Evolutionary conservation across 2,329 filamentous ascomycete species (phyloP), one percentile per base, ranked within the genome.

Genomic region (Aschersonia sp.): DNA sequence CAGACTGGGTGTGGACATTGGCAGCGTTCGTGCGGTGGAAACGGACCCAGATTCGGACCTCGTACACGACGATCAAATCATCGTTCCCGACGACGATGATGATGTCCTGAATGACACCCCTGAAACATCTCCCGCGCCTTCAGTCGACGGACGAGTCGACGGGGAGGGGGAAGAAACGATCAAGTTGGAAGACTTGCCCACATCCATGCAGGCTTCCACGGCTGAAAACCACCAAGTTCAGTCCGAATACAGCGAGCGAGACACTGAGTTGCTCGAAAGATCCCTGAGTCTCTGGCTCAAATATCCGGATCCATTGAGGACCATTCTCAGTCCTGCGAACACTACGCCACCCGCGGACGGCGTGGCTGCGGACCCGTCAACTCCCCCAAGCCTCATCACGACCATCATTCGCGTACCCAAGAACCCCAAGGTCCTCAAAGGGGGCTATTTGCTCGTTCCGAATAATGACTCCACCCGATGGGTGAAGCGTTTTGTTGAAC

Each of bases 401-500:
- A 86, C 79, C 1, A 81, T 94, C 41, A 79, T 87, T 46, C 77
- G 81, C 41, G 77, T 92, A 7, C 76, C 82, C 47, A 95, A 94
- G 65, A 94, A 92, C 55, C 77, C 82, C 1, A 79, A 77, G 42
- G 74, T 92, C 1, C 73, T 94, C 55, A 95, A 94, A 66, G 82
- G 86, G 12, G 89, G 89, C 12, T 94, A 92, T 62, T 76, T 98
- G 12, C 73, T 97, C 42, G 85, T 86, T 3, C 88, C 88, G 0
- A 88, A 88, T 58, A 82, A 81, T 48, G 83, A 86, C 47, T 86
- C 82, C 37, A 84, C 81, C 29, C 79, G 84, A 51, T 98, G 92
- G 92, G 77, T 92, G 31, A 87, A 89, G 56, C 82, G 90, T 41
- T 97, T 94, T 59, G 87, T 95, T 45, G 92, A 98, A 66, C 76